phyloP scores from a whole-genome alignment of 257 asterid species.

The Primulina tabacum region DNA sequence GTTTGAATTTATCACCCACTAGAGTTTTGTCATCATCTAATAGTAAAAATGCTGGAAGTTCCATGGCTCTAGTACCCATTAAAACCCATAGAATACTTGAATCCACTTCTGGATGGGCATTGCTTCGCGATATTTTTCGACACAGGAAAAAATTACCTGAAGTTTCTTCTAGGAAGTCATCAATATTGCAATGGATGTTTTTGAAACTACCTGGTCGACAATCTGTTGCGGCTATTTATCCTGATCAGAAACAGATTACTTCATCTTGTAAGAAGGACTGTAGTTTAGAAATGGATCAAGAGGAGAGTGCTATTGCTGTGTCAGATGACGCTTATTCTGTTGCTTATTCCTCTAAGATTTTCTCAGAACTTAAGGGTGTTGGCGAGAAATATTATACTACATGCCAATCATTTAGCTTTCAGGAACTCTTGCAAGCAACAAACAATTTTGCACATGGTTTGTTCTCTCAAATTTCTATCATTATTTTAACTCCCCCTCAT shows the following conservation, averaged over 20 bases:
- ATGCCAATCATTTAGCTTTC: constrained; percentile 61
- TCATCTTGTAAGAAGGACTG: constrained; percentile 32
- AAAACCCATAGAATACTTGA: constrained; percentile 34
- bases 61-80: constrained; percentile 60
- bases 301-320: constrained; percentile 41
- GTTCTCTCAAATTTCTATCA: constrained; percentile 27
- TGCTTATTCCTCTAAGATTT: constrained; percentile 29
- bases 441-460: constrained; percentile 57
- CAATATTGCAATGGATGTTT: constrained; percentile 44
- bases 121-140: constrained; percentile 48
- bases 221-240: constrained; percentile 59
- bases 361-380: constrained; percentile 57
- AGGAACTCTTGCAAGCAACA: constrained; percentile 71
- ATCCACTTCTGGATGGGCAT: constrained; percentile 59
- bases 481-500: constrained; percentile 3
- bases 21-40: constrained; percentile 25
- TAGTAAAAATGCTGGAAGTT: constrained; percentile 31
- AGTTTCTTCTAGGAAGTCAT: constrained; percentile 42
- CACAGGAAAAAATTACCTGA: constrained; percentile 32
- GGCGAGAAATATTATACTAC: constrained; percentile 46
- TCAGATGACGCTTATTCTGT: constrained; percentile 29
- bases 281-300: constrained; percentile 34
- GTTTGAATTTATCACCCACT: constrained; percentile 37
- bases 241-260: constrained; percentile 57
- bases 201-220: constrained; percentile 52